Base-by-base conservation (phyloP, 805 yeast genomes). In the Vanderwaltozyma yarrowii region DNA sequence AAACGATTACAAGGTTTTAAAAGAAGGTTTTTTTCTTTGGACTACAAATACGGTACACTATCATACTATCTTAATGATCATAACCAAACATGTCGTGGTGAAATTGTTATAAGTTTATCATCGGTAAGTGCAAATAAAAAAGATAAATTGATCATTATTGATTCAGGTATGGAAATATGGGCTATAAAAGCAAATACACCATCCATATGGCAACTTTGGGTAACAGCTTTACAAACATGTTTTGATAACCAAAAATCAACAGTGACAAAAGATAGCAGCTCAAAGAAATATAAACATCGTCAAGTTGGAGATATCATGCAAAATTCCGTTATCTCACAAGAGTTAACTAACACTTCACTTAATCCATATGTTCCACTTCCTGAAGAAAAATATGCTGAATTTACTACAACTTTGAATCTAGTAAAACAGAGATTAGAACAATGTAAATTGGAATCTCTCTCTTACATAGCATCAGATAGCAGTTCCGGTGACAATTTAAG, bases 81-180 rank as follows among this genome's bases (percentile, higher is more conserved):
- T 34, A 76, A 85, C 30, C 77, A 78, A 46, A 70, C 85, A 34
- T 54, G 61, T 35, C 71, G 97, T 40, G 98, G 98, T 40, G 87
- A 85, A 52, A 86, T 92, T 85, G 94, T 89, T 27, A 76, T 92
- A 35, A 76, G 73, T 37, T 71, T 81, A 34, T 78, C 94, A 3
- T 82, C 82, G n/a, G 77, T 92, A 2, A 74, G 88, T 40, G 95
- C 94, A 0, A 80, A 80, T 49, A 68, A 74, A 19, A 72, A 73
- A 40, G 73, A 75, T 18, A 63, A 74, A 37, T 80, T 83, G 50
- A 77, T 92, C 31, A 77, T 80, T 33, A 72, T 92, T 41, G 96
- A 92, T 57, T 86, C 96, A 0, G 97, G 97, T 2, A 78, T 89
- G 76, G 97, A 89, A 56, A 78, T 83, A 9, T 89, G 97, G 97